A percentile compares a stretch with the other conserved stretches of the same genome.
Conservation (phyloP, 2,329 filamentous ascomycete genomes). For the Cucurbitaria berberidis region DNA sequence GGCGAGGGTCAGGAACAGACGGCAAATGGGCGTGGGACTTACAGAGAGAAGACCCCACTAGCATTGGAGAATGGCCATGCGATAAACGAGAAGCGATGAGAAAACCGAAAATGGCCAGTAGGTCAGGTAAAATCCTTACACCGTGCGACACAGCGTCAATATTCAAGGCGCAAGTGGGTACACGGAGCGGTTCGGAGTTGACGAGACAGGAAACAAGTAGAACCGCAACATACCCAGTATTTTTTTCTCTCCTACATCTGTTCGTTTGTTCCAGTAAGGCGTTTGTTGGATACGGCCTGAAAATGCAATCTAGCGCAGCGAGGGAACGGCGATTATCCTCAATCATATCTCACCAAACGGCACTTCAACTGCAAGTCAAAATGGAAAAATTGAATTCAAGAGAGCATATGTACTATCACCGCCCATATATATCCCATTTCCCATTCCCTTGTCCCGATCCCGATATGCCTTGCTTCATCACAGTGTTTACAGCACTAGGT, state of each 20-base stretch:
- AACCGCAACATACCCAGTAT: neutral
- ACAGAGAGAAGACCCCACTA: slow-evolving; percentile 23
- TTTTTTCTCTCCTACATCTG: neutral
- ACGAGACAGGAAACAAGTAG: neutral
- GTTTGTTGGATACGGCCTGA: neutral
- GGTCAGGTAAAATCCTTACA: neutral
- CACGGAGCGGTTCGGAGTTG: slow-evolving; percentile 12
- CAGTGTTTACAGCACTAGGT: too few species aligned
- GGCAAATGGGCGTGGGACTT: neutral
- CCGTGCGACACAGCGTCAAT: too few species aligned
- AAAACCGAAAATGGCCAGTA: neutral
- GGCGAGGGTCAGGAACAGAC: neutral
- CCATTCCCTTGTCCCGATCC: too few species aligned
- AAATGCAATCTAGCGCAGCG: neutral
- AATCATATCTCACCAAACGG: too few species aligned
- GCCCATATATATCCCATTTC: too few species aligned
- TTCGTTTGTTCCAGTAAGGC: slow-evolving; percentile 1
- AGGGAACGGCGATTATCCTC: too few species aligned
- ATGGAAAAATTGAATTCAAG: too few species aligned
- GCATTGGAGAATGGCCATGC: neutral
- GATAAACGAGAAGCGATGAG: slow-evolving; percentile 1
- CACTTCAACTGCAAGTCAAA: too few species aligned
- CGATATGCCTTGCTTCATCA: too few species aligned
- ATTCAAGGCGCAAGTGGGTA: neutral
- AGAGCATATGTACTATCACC: too few species aligned